Evolutionary conservation across 805 yeast species (phyloP), one percentile per base, ranked within the genome.

Genomic region (Kluyveromyces lactis): DNA sequence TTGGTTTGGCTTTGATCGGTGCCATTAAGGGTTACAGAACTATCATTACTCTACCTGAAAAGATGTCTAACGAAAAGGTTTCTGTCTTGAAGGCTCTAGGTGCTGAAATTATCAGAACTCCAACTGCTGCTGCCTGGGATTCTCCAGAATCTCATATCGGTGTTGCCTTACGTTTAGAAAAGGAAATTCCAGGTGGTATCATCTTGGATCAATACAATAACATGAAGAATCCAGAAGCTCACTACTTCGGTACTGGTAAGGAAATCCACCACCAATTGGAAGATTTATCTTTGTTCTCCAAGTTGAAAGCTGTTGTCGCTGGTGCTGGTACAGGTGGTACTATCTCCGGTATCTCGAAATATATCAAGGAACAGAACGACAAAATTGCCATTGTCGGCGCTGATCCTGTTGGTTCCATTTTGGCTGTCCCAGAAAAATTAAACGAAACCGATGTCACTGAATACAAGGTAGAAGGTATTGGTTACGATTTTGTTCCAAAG

Each of bases 311-410:
- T 45, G 68, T 86, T 33, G 82, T 86, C 40, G 95, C 95, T 28
- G 95, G 95, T 60, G 95, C 95, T 6, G 95, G 95, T 65, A 85
- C 95, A 42, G 95, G 95, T 64, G 95, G 95, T 65, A 85, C 95
- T 39, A 80, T 85, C 56, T 68, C 84, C 38, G 95, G 95, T 66
- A 82, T 83, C 50, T 76, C 92, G 41, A 71, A 69, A 50, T 86
- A 79, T 52, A 69, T 85, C 59, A 84, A 84, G 66, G 84, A 77
- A 58, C 72, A 80, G 60, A 72, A 82, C 61, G 64, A 77, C 18
- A 64, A 75, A 12, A 67, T 85, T 46, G 60, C 68, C 42, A 73
- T 85, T 31, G 71, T 80, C 37, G 95, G 81, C 49, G 95, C 94
- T 31, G 95, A 85, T 65, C 95, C 95, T 29, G 69, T 75, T 47